phyloP scores from a whole-genome alignment of 441 rosid genomes.

The Corymbia citriodora region DNA sequence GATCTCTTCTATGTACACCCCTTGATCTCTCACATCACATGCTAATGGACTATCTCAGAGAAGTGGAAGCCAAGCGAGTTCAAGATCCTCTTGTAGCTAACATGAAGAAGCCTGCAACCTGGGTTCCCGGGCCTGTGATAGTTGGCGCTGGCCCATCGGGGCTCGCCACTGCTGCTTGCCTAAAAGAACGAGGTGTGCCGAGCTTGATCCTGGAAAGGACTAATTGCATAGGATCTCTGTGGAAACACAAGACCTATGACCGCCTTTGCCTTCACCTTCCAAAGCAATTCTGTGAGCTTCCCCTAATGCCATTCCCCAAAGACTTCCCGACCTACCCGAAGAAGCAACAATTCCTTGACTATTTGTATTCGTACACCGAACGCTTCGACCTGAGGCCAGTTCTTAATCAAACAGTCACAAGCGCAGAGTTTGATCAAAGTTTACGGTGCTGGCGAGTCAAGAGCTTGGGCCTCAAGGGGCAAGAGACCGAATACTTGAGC shows the following conservation, averaged over 20 bases:
- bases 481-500: conserved; percentile 36
- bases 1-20: neutral
- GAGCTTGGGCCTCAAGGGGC: conserved; percentile 27
- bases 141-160: conserved; percentile 95
- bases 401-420: conserved; percentile 46
- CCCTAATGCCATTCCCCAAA: conserved; percentile 59
- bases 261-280: conserved; percentile 88
- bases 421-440: conserved; percentile 45
- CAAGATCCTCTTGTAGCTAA: conserved; percentile 44
- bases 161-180: conserved; percentile 67
- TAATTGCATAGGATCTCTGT: conserved; percentile 62
- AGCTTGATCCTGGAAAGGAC: conserved; percentile 63
- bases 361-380: conserved; percentile 37
- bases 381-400: conserved; percentile 36
- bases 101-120: conserved; percentile 8
- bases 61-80: conserved; percentile 47
- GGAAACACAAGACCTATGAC: conserved; percentile 78
- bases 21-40: neutral
- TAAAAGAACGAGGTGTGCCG: conserved; percentile 44
- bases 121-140: conserved; percentile 52
- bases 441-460: conserved; percentile 50
- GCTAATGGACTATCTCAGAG: conserved; percentile 38
- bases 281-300: conserved; percentile 67
- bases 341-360: conserved; percentile 55
- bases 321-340: conserved; percentile 72